These are phyloP conservation scores for Metschnikowia reukaufii DNA, from an alignment of 805 yeast genomes.

Conservation along the genomic window DNA sequence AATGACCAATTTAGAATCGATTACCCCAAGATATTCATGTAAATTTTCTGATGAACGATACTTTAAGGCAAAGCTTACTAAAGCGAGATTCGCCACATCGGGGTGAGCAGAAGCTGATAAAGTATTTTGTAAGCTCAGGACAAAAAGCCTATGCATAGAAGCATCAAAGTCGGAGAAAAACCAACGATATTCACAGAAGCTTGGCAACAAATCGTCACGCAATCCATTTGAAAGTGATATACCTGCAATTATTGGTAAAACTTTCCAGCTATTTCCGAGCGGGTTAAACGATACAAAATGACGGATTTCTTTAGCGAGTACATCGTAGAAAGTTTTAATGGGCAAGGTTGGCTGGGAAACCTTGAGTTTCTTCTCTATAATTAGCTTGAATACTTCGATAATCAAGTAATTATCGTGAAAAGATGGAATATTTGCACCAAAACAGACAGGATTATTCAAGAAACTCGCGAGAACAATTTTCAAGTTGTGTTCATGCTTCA, in stretches of 20 bases:
- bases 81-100: constrained; percentile 29
- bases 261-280: constrained; percentile 42
- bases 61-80: constrained; percentile 37
- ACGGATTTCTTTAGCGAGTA: constrained; percentile 33
- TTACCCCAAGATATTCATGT: constrained; percentile 21
- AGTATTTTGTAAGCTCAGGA: constrained; percentile 25
- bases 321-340: constrained; percentile 43
- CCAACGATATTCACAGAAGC: constrained; percentile 28
- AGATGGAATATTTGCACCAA: constrained; percentile 18
- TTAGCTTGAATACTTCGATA: constrained; percentile 48
- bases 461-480: constrained; percentile 45
- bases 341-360: constrained; percentile 50
- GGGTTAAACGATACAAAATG: constrained; percentile 33
- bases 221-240: constrained; percentile 38
- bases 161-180: constrained; percentile 40
- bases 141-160: constrained; percentile 29
- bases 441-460: constrained; percentile 42
- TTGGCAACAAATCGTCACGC: constrained; percentile 31
- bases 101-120: constrained; percentile 23
- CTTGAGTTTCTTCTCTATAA: constrained; percentile 45
- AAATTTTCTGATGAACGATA: constrained; percentile 26
- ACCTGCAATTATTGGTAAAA: constrained; percentile 49
- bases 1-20: constrained; percentile 23
- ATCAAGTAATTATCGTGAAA: constrained; percentile 38
- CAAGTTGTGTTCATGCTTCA: constrained; percentile 49